phyloP scores from a whole-genome alignment of 2,329 filamentous ascomycete genomes.

The Cladosporium sp. region DNA sequence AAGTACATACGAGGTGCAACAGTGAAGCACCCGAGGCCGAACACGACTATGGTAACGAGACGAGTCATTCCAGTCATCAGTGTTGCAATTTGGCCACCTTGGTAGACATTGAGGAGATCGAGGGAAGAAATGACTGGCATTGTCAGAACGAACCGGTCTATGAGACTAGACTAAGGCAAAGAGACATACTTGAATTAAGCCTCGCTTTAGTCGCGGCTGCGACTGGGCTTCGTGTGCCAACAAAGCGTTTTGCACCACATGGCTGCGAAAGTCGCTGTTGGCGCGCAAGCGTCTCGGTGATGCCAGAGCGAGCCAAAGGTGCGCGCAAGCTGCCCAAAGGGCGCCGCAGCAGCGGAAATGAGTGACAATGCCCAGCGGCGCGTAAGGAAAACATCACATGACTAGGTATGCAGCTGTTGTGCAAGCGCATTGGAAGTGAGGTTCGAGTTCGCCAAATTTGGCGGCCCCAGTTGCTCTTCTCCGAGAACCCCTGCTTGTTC shows the following conservation, averaged over 20 bases:
- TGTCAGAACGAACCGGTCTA: neutral
- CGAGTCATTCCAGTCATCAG: conserved; percentile 66
- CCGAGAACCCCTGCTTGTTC: neutral
- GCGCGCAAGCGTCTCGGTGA: neutral
- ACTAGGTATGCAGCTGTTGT: neutral
- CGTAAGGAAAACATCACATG: conserved; percentile 11
- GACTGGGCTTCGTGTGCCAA: neutral
- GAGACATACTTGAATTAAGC: conserved; percentile 5
- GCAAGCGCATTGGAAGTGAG: conserved; percentile 2
- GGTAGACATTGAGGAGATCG: conserved; percentile 55
- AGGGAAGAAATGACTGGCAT: conserved; percentile 52
- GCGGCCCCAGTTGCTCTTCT: neutral
- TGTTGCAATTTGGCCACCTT: conserved; percentile 62
- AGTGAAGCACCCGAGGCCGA: conserved; percentile 59
- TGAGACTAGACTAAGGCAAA: neutral
- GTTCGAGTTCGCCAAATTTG: neutral
- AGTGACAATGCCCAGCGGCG: conserved; percentile 10
- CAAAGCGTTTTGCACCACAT: neutral
- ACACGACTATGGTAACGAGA: conserved; percentile 63
- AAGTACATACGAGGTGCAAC: conserved; percentile 53
- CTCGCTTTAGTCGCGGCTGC: conserved; percentile 3
- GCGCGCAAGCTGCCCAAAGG: conserved; percentile 2
- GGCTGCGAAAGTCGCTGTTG: neutral
- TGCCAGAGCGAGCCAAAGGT: neutral
- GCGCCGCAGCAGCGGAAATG: neutral